Percentiles rank a stretch among this genome's conserved stretches.
phyloP scores from a whole-genome alignment of 176 grass and related monocot genomes.

The Coix lacrymajobi region DNA sequence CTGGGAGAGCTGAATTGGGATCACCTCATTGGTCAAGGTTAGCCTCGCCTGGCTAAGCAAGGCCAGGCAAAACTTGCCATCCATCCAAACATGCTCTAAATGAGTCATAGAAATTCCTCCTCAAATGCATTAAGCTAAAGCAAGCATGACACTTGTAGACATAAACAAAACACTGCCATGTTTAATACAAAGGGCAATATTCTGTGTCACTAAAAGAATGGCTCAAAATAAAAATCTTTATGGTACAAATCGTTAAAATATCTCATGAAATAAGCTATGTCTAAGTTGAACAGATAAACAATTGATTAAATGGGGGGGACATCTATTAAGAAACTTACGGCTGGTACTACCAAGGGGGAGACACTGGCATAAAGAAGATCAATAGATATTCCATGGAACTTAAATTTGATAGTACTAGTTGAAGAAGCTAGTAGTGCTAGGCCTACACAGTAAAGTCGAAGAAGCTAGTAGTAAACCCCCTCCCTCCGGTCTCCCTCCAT shows the following conservation, averaged over 20 bases:
- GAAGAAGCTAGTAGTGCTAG: not conserved
- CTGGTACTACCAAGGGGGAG: slow-evolving; percentile 78
- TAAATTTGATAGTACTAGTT: slow-evolving; percentile 98
- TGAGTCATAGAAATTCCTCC: not conserved
- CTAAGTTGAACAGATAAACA: not conserved
- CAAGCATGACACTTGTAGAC: not conserved
- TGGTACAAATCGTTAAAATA: not conserved
- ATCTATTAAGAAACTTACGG: slow-evolving; percentile 41
- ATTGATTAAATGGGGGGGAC: not conserved
- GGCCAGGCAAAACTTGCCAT: no score
- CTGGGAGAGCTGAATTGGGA: no score
- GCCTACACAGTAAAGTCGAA: not conserved
- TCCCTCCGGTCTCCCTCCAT: no score
- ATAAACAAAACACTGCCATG: not conserved
- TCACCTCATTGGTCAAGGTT: no score
- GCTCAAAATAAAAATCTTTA: not conserved
- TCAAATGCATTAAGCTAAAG: not conserved
- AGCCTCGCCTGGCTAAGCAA: no score
- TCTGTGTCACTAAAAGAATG: not conserved
- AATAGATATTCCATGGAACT: slow-evolving; percentile 92
- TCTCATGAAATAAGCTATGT: not conserved
- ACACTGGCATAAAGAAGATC: slow-evolving; percentile 99
- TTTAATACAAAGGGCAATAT: not conserved
- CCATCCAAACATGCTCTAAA: no score
- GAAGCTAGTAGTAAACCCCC: not conserved